phyloP scores from a whole-genome alignment of 768 basidiomycete species.

The Rickenella mellea region DNA sequence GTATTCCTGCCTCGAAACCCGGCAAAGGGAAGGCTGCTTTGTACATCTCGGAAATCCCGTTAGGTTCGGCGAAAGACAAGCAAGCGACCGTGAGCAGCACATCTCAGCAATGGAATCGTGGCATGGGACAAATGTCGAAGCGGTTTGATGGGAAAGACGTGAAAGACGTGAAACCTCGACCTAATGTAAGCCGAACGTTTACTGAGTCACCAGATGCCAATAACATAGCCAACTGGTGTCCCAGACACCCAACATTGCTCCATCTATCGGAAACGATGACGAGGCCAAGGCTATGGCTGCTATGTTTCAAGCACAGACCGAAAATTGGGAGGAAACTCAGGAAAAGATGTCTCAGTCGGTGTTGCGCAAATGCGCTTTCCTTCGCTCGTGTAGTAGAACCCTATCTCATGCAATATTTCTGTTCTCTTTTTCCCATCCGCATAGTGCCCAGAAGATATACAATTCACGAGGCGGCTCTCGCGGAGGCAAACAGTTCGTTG shows the following conservation, averaged over 20 bases:
- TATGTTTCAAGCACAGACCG: conserved; percentile 91
- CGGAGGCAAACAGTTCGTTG: conserved; percentile 46
- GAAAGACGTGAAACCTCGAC: conserved; percentile 1
- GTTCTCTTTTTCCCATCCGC: conserved; percentile 21
- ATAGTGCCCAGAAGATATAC: conserved; percentile 62
- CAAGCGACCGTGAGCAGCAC: conserved; percentile 5
- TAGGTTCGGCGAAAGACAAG: conserved; percentile 5
- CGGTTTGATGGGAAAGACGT: conserved; percentile 88
- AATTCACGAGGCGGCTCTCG: conserved; percentile 57
- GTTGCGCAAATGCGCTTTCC: conserved; percentile 45
- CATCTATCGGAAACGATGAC: conserved; percentile 41
- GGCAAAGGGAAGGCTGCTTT: conserved; percentile 77
- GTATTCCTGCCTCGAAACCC: conserved; percentile 71
- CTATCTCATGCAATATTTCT: conserved; percentile 61
- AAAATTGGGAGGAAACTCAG: conserved; percentile 97
- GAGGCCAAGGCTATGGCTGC: conserved; percentile 96
- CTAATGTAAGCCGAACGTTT: conserved; percentile 12
- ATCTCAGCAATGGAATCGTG: conserved; percentile 46
- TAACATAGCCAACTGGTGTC: background rate
- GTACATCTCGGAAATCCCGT: conserved; percentile 46
- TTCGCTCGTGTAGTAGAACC: conserved; percentile 56
- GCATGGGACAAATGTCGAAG: conserved; percentile 61
- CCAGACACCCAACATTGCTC: conserved; percentile 4
- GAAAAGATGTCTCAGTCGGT: conserved; percentile 99
- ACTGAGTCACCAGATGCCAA: background rate